phyloP scores from a whole-genome alignment of 306 rosid species.

The apple (Malus domestica) region ASM211411v1 NC_041801.1:2547501-2548000 shows the following conservation, averaged over 20 bases:
- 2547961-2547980: too few species aligned
- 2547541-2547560: rapidly evolving
- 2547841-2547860: neutral
- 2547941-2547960: neutral
- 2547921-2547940: rapidly evolving
- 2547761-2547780: rapidly evolving
- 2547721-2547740: rapidly evolving
- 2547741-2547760: rapidly evolving
- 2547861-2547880: rapidly evolving
- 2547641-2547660: neutral
- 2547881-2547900: rapidly evolving
- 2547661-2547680: neutral
- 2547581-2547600: rapidly evolving
- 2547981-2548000: too few species aligned
- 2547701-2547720: rapidly evolving
- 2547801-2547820: rapidly evolving
- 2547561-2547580: neutral
- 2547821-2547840: neutral
- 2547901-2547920: rapidly evolving
- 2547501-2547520: too few species aligned
- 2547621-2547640: rapidly evolving
- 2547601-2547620: neutral
- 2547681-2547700: too few species aligned
- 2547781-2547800: neutral
- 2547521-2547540: neutral